Percentiles rank a stretch among this genome's conserved stretches.
Conservation (phyloP, 2,329 filamentous ascomycete species). For the Coniochaeta sp. region DNA sequence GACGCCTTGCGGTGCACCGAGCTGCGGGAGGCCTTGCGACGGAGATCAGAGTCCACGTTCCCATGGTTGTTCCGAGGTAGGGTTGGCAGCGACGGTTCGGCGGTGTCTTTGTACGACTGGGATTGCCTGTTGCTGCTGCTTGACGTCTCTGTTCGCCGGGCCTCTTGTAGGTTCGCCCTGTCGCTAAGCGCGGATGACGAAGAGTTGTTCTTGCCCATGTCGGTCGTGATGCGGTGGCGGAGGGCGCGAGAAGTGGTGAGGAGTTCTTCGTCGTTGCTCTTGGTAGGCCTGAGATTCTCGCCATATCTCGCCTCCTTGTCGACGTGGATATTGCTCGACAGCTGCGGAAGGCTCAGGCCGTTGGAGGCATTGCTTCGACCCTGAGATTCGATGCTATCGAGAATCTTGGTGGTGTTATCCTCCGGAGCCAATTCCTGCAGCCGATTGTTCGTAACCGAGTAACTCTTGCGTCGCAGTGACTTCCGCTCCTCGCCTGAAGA, state of each 20-base stretch:
- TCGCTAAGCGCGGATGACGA: conserved; percentile 13
- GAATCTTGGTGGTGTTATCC: conserved; percentile 10
- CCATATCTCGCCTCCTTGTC: not conserved
- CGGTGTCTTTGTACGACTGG: not conserved
- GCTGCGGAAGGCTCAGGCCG: not conserved
- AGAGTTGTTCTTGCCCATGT: conserved; percentile 11
- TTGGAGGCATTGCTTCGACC: not conserved
- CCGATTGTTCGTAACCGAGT: not conserved
- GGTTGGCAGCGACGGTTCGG: not conserved
- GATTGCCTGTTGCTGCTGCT: not conserved
- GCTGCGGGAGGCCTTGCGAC: not conserved
- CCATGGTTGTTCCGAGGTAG: not conserved
- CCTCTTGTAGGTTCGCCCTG: conserved; percentile 17
- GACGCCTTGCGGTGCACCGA: conserved; percentile 4
- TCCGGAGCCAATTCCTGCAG: conserved; percentile 13
- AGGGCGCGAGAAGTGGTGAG: conserved; percentile 15
- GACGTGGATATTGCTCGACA: not conserved
- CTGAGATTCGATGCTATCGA: not conserved
- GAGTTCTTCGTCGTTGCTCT: conserved; percentile 9
- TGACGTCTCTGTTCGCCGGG: conserved; percentile 3
- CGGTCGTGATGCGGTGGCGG: conserved; percentile 16
- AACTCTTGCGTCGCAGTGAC: not conserved
- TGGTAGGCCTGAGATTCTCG: conserved; percentile 7
- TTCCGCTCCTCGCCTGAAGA: conserved; percentile 4
- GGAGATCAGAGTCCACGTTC: conserved; percentile 14